Conservation (phyloP, 2,329 filamentous ascomycete genomes). For the Colletotrichum lentis region DNA sequence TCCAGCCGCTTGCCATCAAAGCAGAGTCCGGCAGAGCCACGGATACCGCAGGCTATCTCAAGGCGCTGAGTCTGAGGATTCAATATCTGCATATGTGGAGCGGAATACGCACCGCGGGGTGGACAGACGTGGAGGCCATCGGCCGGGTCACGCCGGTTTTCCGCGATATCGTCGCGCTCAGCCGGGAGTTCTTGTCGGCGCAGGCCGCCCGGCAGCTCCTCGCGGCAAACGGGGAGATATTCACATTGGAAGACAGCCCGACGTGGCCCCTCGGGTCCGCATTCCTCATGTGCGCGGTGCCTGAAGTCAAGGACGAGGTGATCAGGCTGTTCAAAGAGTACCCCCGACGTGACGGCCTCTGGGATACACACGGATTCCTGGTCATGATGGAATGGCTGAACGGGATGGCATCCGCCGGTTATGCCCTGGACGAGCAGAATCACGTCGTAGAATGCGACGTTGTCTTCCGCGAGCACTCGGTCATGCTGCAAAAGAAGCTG, state of each 20-base stretch:
- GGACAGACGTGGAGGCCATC: slow-evolving; percentile 15
- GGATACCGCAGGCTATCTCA: neutral
- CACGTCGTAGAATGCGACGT: slow-evolving; percentile 8
- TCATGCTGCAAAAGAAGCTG: neutral
- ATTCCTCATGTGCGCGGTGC: slow-evolving; percentile 51
- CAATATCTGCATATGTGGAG: slow-evolving; percentile 23
- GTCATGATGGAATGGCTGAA: slow-evolving; percentile 34
- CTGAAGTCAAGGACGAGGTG: slow-evolving; percentile 50
- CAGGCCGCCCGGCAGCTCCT: neutral
- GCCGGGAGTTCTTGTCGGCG: slow-evolving; percentile 3
- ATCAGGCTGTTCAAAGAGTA: slow-evolving; percentile 52
- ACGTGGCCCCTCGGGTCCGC: slow-evolving; percentile 53
- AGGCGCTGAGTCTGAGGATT: slow-evolving; percentile 14
- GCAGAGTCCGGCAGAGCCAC: neutral
- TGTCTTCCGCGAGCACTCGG: slow-evolving; percentile 3
- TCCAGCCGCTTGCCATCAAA: slow-evolving; percentile 8
- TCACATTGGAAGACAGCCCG: slow-evolving; percentile 23
- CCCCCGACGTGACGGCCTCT: slow-evolving; percentile 54
- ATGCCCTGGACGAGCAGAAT: neutral
- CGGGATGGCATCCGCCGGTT: neutral
- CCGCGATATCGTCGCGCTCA: slow-evolving; percentile 8
- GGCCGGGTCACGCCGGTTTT: slow-evolving; percentile 3
- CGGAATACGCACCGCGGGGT: slow-evolving; percentile 13
- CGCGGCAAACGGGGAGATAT: neutral
- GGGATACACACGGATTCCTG: slow-evolving; percentile 52